A percentile compares a stretch with the other conserved stretches of the same genome.
These are phyloP conservation scores for Paecilomyces formosus DNA, from an alignment of 2,329 filamentous ascomycete genomes.

Conservation along the genomic window DNA sequence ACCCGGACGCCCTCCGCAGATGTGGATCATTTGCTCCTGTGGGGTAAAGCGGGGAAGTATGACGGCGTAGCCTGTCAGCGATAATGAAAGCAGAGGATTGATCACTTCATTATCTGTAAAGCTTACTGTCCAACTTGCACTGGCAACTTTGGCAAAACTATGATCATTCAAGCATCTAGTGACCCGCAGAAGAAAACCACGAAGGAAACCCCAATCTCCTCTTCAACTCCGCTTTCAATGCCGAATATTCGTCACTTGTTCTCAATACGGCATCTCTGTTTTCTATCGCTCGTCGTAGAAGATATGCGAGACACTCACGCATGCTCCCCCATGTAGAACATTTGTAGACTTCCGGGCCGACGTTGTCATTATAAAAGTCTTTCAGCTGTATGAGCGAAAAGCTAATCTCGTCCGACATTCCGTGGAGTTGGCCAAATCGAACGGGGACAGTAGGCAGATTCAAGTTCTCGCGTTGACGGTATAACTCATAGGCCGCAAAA, in stretches of 20 bases:
- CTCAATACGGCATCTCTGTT: constrained; percentile 52
- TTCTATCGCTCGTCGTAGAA: constrained; percentile 51
- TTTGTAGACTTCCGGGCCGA: constrained; percentile 44
- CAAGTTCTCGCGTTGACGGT: constrained; percentile 36
- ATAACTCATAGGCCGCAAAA: constrained; percentile 42
- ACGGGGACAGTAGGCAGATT: constrained; percentile 41
- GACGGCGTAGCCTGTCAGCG: not conserved
- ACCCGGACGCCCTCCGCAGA: not conserved
- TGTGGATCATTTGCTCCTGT: not conserved
- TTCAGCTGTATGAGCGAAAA: constrained; percentile 44
- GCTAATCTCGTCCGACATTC: constrained; percentile 56
- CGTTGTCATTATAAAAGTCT: constrained; percentile 13
- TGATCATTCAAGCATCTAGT: not conserved
- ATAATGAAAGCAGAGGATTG: too few relatives aligned
- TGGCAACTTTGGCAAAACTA: too few relatives aligned
- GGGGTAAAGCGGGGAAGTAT: not conserved
- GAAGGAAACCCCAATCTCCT: not conserved
- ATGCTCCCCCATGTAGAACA: constrained; percentile 51
- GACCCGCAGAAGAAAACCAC: not conserved
- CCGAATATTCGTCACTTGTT: constrained; percentile 38
- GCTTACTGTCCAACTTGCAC: too few relatives aligned
- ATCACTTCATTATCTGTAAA: too few relatives aligned
- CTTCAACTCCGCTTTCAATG: constrained; percentile 1
- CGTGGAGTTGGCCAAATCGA: constrained; percentile 50
- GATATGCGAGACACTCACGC: constrained; percentile 72